Evolutionary conservation across 2,329 filamentous ascomycete species (phyloP), one percentile per base, ranked within the genome.

Genomic region (Fusarium sp.): DNA sequence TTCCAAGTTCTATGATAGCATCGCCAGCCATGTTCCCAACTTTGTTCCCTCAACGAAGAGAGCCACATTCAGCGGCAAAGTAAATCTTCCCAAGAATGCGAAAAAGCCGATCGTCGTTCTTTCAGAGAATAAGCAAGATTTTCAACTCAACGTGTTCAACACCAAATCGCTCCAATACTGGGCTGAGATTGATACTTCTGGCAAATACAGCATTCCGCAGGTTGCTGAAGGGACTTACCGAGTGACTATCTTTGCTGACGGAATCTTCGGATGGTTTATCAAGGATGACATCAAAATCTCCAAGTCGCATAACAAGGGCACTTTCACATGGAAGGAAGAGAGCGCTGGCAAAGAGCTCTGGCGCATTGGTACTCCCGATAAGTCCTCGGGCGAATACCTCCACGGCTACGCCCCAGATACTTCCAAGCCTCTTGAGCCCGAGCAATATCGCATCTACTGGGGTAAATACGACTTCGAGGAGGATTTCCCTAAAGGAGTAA

Each of bases 371-470:
- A 57, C 58, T 4, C 70, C 70, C 7, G 88, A 90, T 65, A 88
- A 89, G 67, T 85, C 82, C 10, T 83, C 83, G 0, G 88, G 87
- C 9, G 88, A 90, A 67, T 90, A 85, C 72, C 80, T 81, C 4
- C 88, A 89, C 64, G 88, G 89, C 7, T 81, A 85, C 64, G 81
- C 80, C 1, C 80, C 74, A 0, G 85, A 88, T 43, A 72, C 75
- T 1, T 81, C 80, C 0, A 83, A 86, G 21, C 81, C 86, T 1
- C 78, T 85, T 0, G 81, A 84, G 10, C 86, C 85, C 0, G 82
- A 83, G 7, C 81, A 90, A 67, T 87, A 89, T 66, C 79, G 85
- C 0, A 83, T 88, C 44, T 90, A 89, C 77, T 90, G 84, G 84
- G 86, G 82, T 0, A 82, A 81, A 0, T 86, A 89, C 65, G 87